phyloP scores from a whole-genome alignment of 441 rosid species.

The Raphanus hybrid region DNA sequence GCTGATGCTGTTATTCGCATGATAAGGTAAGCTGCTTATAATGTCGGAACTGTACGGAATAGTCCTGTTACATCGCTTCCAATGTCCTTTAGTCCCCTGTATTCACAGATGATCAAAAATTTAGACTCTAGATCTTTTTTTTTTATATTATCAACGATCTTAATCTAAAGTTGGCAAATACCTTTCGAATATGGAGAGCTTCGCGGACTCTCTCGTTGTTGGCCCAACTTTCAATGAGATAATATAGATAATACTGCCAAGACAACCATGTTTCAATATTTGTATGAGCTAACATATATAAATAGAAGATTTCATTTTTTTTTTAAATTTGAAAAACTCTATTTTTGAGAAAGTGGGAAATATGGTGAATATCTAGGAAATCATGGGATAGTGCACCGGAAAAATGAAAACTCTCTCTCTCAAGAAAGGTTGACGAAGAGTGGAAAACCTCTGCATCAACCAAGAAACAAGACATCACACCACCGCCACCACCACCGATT shows the following conservation, averaged over 20 bases:
- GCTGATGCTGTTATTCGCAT: conserved; percentile 25
- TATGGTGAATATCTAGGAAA: too few species aligned
- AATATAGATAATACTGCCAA: conserved; percentile 47
- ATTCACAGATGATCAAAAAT: background rate
- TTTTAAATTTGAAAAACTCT: too few species aligned
- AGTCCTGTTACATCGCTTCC: conserved; percentile 26
- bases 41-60: background rate
- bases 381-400: too few species aligned
- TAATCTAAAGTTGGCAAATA: background rate
- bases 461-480: too few species aligned
- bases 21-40: conserved; percentile 24
- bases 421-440: too few species aligned
- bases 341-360: too few species aligned
- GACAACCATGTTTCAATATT: background rate
- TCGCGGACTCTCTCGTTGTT: conserved; percentile 40
- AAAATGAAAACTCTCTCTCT: too few species aligned
- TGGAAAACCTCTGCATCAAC: too few species aligned
- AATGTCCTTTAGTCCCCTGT: conserved; percentile 1
- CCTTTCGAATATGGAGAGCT: conserved; percentile 32
- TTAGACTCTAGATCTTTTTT: background rate
- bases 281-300: background rate
- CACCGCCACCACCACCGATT: too few species aligned
- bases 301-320: too few species aligned
- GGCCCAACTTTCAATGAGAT: conserved; percentile 49
- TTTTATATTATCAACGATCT: background rate